A percentile compares a stretch with the other conserved stretches of the same genome.
phyloP scores from a whole-genome alignment of 768 basidiomycete species.

The Tricholoma terreum region DNA sequence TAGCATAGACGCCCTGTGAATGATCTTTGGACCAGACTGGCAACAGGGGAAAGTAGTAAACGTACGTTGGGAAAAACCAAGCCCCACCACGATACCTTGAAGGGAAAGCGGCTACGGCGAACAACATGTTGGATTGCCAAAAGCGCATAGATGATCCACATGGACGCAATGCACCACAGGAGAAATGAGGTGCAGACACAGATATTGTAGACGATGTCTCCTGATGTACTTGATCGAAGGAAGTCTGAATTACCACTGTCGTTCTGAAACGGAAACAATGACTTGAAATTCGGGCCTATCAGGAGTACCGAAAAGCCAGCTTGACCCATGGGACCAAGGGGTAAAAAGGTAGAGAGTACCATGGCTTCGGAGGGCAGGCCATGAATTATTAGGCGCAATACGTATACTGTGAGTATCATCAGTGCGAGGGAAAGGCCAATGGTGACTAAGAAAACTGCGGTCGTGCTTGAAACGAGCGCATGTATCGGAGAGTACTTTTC shows the following conservation, averaged over 20 bases:
- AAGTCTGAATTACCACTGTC: conserved; percentile 30
- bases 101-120: conserved; percentile 41
- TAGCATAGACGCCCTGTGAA: conserved; percentile 61
- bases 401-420: conserved; percentile 66
- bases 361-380: conserved; percentile 43
- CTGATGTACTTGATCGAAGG: conserved; percentile 28
- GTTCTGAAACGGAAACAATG: conserved; percentile 27
- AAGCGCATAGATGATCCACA: conserved; percentile 60
- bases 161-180: conserved; percentile 60
- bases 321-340: conserved; percentile 71
- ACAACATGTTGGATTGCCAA: conserved; percentile 45
- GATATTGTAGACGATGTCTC: conserved; percentile 41
- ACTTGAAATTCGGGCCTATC: conserved; percentile 48
- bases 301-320: conserved; percentile 55
- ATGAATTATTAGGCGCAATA: conserved; percentile 54
- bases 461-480: conserved; percentile 53
- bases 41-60: conserved; percentile 1
- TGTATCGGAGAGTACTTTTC: conserved; percentile 38
- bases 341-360: conserved; percentile 65
- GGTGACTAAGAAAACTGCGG: conserved; percentile 53
- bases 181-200: conserved; percentile 48
- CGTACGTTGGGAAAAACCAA: conserved; percentile 69
- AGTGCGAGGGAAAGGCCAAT: conserved; percentile 57
- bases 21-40: neutral
- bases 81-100: conserved; percentile 62